Evolutionary conservation across 2,329 filamentous ascomycete species (phyloP).

Genomic region (Hymenoscyphus fructigenus): DNA sequence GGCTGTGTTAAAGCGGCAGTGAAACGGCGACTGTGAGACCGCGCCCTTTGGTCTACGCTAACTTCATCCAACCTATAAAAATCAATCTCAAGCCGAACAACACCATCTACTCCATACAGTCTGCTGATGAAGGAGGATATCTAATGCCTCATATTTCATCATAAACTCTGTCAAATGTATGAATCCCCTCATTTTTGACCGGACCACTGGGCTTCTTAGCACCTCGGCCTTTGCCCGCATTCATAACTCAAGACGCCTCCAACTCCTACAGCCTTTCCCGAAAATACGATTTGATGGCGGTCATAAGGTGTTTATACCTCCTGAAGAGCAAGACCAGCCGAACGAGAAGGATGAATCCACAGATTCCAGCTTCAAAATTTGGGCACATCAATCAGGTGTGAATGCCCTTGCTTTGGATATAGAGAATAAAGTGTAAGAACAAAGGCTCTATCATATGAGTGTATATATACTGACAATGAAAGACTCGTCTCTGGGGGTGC

Average conservation of each 20-base stretch:
- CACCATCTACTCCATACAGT: no score
- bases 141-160: no score
- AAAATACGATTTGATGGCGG: conserved; percentile 70
- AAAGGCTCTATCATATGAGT: neutral
- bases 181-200: conserved; percentile 74
- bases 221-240: conserved; percentile 64
- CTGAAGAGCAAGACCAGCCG: conserved; percentile 9
- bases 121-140: no score
- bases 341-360: conserved; percentile 16
- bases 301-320: conserved; percentile 38
- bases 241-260: conserved; percentile 64
- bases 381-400: conserved; percentile 76
- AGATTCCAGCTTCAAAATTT: conserved; percentile 32
- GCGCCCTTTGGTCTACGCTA: neutral
- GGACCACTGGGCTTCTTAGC: conserved; percentile 67
- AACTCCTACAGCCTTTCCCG: conserved; percentile 66
- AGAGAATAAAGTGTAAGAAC: conserved; percentile 68
- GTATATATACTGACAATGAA: conserved; percentile 15
- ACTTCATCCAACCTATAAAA: no score
- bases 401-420: conserved; percentile 81
- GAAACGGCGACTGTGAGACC: neutral
- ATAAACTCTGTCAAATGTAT: conserved; percentile 35
- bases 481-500: conserved; percentile 83
- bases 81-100: no score
- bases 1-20: neutral